A percentile compares a stretch with the other conserved stretches of the same genome.
Conservation (phyloP, 1,139 yeast genomes). For the Yamadazyma trypodendri region DNA sequence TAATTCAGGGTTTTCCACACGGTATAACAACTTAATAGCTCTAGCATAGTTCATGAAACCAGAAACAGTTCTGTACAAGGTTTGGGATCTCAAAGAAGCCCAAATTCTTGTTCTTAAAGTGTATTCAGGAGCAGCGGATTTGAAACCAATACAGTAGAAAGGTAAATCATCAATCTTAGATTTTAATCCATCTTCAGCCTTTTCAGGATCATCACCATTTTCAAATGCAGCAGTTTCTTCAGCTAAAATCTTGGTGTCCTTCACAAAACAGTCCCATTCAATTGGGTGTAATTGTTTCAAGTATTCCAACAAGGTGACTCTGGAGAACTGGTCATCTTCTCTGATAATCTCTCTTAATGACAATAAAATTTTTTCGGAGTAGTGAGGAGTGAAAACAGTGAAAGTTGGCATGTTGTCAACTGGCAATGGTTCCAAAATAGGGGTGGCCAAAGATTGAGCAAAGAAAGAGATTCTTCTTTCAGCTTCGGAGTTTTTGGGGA, state of each 20-base stretch:
- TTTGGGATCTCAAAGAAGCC: slow-evolving; percentile 98
- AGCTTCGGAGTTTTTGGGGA: slow-evolving; percentile 96
- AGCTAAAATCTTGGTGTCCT: slow-evolving; percentile 96
- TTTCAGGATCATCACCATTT: slow-evolving; percentile 65
- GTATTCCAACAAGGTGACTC: slow-evolving; percentile 94
- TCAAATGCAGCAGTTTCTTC: slow-evolving; percentile 93
- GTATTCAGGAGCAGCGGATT: slow-evolving; percentile 98
- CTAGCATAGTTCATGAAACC: slow-evolving; percentile 99
- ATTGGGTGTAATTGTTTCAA: slow-evolving; percentile 97
- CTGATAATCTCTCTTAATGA: slow-evolving; percentile 96
- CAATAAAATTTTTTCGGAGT: slow-evolving; percentile 91
- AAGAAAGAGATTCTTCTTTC: slow-evolving; percentile 99
- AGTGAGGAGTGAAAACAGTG: slow-evolving; percentile 96
- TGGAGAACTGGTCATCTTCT: slow-evolving; percentile 97
- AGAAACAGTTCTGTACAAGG: slow-evolving; percentile 95
- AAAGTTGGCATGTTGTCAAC: slow-evolving; percentile 99
- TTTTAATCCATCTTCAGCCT: slow-evolving; percentile 68
- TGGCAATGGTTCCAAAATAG: slow-evolving; percentile 97
- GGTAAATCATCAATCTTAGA: slow-evolving; percentile 96
- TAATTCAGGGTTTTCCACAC: slow-evolving; percentile 98
- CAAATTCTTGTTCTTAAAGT: slow-evolving; percentile 97
- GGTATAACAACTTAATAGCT: slow-evolving; percentile 93
- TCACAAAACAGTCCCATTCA: slow-evolving; percentile 99
- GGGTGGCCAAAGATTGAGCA: slow-evolving; percentile 97
- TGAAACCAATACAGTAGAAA: slow-evolving; percentile 98